Evolutionary conservation across 768 basidiomycete genomes (phyloP).

Genomic region (Lactifluus hygrophoroides): DNA sequence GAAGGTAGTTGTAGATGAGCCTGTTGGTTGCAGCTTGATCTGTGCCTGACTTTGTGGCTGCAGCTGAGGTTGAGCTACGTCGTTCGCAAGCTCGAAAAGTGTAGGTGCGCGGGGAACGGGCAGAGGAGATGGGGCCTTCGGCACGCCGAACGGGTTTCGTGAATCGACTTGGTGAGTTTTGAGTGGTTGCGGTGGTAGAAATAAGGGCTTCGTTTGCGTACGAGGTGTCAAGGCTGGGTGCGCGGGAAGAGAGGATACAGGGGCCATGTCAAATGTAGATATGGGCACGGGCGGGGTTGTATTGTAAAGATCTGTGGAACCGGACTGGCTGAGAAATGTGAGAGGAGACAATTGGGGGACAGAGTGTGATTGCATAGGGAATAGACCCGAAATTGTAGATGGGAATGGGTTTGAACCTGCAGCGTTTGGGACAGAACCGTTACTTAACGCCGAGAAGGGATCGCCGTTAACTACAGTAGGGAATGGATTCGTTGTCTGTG

Average conservation of each 20-base stretch:
- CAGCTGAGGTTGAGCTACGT: slow-evolving; percentile 23
- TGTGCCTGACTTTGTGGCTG: neutral
- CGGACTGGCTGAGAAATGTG: neutral
- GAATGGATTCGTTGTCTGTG: slow-evolving; percentile 10
- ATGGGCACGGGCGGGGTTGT: slow-evolving; percentile 18
- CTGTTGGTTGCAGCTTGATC: slow-evolving; percentile 21
- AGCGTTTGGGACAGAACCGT: neutral
- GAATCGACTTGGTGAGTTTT: slow-evolving; percentile 89
- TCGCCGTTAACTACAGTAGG: neutral
- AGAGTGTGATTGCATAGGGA: neutral
- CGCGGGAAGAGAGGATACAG: slow-evolving; percentile 29
- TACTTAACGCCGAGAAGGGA: neutral
- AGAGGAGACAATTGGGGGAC: slow-evolving; percentile 5
- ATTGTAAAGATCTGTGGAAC: neutral
- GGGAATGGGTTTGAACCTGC: neutral
- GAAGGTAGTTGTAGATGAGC: slow-evolving; percentile 32
- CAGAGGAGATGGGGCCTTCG: slow-evolving; percentile 43
- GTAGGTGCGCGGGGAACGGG: slow-evolving; percentile 74
- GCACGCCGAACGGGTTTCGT: slow-evolving; percentile 88
- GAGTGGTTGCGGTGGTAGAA: slow-evolving; percentile 51
- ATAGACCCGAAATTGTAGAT: neutral
- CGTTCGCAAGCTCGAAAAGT: slow-evolving; percentile 68
- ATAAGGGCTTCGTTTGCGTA: slow-evolving; percentile 32
- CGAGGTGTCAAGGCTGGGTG: slow-evolving; percentile 73
- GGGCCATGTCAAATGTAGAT: slow-evolving; percentile 14